These are phyloP conservation scores for Tolypocladium album DNA, from an alignment of 2,329 filamentous ascomycete species.

Conservation along the genomic window DNA sequence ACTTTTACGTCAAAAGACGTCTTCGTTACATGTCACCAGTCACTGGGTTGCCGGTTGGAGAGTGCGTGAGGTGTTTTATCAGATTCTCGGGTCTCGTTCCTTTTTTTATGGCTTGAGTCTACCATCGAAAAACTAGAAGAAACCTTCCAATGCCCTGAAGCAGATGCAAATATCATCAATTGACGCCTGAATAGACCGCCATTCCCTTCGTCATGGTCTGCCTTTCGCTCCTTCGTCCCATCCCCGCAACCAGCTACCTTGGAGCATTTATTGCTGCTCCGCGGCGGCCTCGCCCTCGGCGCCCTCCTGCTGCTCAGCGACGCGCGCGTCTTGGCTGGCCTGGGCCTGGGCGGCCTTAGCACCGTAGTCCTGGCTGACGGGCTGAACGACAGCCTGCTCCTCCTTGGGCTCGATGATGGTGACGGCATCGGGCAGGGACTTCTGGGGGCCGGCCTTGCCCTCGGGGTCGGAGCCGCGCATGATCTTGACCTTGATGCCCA, in stretches of 20 bases:
- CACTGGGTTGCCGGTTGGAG: background rate
- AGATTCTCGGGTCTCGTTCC: conserved; percentile 23
- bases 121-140: conserved; percentile 27
- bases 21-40: background rate
- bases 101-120: conserved; percentile 22
- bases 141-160: conserved; percentile 25
- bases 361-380: conserved; percentile 96
- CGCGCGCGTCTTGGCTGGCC: conserved; percentile 50
- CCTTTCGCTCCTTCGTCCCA: conserved; percentile 10
- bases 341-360: conserved; percentile 72
- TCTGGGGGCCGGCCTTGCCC: conserved; percentile 96
- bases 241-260: conserved; percentile 9
- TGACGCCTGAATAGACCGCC: conserved; percentile 28
- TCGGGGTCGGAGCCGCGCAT: conserved; percentile 99
- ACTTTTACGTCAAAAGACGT: background rate
- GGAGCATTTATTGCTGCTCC: conserved; percentile 23
- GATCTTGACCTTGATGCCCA: conserved; percentile 99
- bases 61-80: conserved; percentile 9
- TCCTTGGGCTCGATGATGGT: conserved; percentile 99
- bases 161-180: conserved; percentile 31
- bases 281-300: conserved; percentile 27
- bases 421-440: conserved; percentile 95
- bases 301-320: conserved; percentile 47
- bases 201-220: conserved; percentile 11
- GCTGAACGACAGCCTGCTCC: conserved; percentile 89